Percentiles rank a stretch among this genome's conserved stretches.
phyloP scores from a whole-genome alignment of 2,329 filamentous ascomycete genomes.

The Raffaelea ambrosiae region DNA sequence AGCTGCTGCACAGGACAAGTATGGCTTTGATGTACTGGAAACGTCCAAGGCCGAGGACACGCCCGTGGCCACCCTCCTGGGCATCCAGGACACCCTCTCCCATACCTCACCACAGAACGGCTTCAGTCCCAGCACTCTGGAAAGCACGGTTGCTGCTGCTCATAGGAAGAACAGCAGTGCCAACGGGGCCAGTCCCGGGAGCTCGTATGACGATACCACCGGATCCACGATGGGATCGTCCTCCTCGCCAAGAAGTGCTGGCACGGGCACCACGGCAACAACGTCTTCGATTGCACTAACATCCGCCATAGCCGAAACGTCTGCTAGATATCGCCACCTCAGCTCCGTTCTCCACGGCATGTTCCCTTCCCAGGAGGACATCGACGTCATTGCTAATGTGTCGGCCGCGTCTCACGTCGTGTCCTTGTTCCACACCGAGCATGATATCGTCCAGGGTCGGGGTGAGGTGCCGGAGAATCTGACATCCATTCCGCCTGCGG shows the following conservation, averaged over 20 bases:
- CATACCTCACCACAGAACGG: neutral
- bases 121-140: no score
- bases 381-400: constrained; percentile 20
- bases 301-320: no score
- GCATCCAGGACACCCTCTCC: constrained; percentile 14
- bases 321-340: constrained; percentile 17
- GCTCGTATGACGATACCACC: neutral
- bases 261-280: neutral
- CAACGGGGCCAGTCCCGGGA: constrained; percentile 6
- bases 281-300: no score
- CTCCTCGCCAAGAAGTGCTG: neutral
- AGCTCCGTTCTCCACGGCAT: constrained; percentile 21
- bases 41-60: constrained; percentile 20
- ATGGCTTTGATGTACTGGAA: constrained; percentile 18
- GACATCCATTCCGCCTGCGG: constrained; percentile 21
- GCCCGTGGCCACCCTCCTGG: constrained; percentile 20
- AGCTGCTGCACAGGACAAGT: constrained; percentile 3
- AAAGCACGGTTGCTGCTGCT: neutral
- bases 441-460: constrained; percentile 22
- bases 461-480: constrained; percentile 16
- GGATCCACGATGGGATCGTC: neutral
- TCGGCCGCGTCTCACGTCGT: constrained; percentile 19
- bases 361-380: constrained; percentile 25
- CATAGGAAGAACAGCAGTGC: neutral
- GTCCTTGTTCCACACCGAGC: constrained; percentile 21